Evolutionary conservation across 2,329 filamentous ascomycete genomes (phyloP).

Genomic region (Fusarium algeriense): DNA sequence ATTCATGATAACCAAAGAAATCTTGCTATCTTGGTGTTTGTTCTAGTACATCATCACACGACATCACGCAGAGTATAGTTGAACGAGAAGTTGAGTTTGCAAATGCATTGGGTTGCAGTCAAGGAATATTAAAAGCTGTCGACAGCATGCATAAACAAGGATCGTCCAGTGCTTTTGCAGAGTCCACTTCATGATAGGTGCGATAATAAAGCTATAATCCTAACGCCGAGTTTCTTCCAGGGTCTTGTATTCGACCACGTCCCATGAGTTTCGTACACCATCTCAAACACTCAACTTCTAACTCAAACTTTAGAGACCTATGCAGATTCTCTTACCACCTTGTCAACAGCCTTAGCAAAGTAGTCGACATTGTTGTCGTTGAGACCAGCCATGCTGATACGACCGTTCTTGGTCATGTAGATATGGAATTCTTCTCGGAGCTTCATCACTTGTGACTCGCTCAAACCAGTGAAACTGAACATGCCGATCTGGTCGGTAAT

Average conservation of each 20-base stretch:
- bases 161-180: constrained; percentile 44
- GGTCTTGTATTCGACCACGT: constrained; percentile 45
- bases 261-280: constrained; percentile 43
- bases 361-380: constrained; percentile 94
- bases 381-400: constrained; percentile 98
- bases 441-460: constrained; percentile 77
- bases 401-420: constrained; percentile 97
- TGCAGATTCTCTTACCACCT: constrained; percentile 70
- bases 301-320: constrained; percentile 22
- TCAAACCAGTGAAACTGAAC: constrained; percentile 93
- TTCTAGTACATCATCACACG: background rate
- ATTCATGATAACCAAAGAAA: constrained; percentile 2
- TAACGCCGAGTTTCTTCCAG: constrained; percentile 43
- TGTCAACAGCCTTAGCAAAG: constrained; percentile 89
- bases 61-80: background rate
- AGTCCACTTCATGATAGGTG: constrained; percentile 45
- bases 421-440: constrained; percentile 79
- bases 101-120: constrained; percentile 37
- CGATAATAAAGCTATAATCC: constrained; percentile 40
- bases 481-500: constrained; percentile 99
- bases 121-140: constrained; percentile 41
- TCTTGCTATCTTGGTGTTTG: background rate
- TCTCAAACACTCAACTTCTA: constrained; percentile 33
- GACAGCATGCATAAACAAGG: constrained; percentile 34
- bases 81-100: background rate